Base-by-base conservation (phyloP, 345 rosid species). In the Citrus cavaleriei region DNA sequence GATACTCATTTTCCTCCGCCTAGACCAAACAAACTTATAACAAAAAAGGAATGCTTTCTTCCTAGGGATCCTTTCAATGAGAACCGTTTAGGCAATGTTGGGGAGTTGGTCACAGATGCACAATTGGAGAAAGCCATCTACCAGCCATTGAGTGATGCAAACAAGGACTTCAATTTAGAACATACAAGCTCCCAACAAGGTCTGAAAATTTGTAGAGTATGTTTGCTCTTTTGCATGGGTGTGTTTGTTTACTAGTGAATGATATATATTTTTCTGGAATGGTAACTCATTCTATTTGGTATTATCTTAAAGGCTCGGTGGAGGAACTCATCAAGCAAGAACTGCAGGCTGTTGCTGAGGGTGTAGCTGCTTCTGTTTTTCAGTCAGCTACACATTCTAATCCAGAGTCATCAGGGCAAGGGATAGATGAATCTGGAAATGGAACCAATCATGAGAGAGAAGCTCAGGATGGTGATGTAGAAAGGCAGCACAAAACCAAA, bases 331-430 rank as follows among this genome's bases (percentile, higher is more conserved):
- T 92, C 73, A 90, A 85, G 83, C 88, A 85, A 84, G 94, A 92
- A 79, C 92, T 90, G 77, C 86, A 84, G 73, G 89, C 89, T 82
- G 91, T 89, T 55, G 94, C 97, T 68, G 94, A 90, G 81, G 93
- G 88, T 73, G 91, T 90, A 72, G 93, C 88, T 84, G 86, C 91
- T 61, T 85, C 92, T 72, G 88, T 88, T 75, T 85, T 91, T 68
- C 85, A 83, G 78, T 78, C 87, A 27, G 62, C 67, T 76, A 73
- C 82, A 68, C 67, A 77, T 76, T 83, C 89, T 55, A 76, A 70
- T 83, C 69, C 82, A 65, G 88, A 84, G 42, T 74, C 77, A 57
- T 32, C 81, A 24, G 72, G 30, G 18, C 62, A 72, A 55, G 80
- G 81, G 74, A 77, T 28, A 63, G 76, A 80, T 60, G 83, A 86